Evolutionary conservation across 1,139 yeast species (phyloP).

Genomic region (Chernovozyma sophiae-reginae): DNA sequence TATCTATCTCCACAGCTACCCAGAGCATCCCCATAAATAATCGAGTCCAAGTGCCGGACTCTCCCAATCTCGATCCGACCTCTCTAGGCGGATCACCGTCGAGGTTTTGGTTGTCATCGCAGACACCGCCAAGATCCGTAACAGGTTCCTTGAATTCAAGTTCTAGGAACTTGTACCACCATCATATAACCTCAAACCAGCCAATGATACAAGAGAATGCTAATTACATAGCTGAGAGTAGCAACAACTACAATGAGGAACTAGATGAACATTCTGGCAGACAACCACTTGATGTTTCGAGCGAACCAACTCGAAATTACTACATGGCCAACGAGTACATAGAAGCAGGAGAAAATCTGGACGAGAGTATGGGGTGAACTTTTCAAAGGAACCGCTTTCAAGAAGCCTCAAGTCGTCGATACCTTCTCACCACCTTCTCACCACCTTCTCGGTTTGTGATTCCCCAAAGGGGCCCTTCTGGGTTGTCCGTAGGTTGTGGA

Average conservation of each 20-base stretch:
- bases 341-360: conserved; percentile 4
- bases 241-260: background rate
- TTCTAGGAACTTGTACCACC: conserved; percentile 16
- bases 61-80: conserved; percentile 50
- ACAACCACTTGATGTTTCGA: no score
- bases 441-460: no score
- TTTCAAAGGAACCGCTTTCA: no score
- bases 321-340: conserved; percentile 3
- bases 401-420: no score
- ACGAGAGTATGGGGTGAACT: conserved; percentile 2
- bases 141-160: conserved; percentile 19
- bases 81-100: conserved; percentile 56
- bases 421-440: no score
- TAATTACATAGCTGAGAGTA: conserved; percentile 4
- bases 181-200: conserved; percentile 11
- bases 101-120: conserved; percentile 47
- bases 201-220: conserved; percentile 3
- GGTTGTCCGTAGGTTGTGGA: no score
- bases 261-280: no score
- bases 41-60: conserved; percentile 33
- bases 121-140: conserved; percentile 46
- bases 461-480: no score
- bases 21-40: conserved; percentile 28
- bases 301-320: no score
- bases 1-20: conserved; percentile 11